Conservation (phyloP, 75 land plant species). For the Picea glauca region DNA sequence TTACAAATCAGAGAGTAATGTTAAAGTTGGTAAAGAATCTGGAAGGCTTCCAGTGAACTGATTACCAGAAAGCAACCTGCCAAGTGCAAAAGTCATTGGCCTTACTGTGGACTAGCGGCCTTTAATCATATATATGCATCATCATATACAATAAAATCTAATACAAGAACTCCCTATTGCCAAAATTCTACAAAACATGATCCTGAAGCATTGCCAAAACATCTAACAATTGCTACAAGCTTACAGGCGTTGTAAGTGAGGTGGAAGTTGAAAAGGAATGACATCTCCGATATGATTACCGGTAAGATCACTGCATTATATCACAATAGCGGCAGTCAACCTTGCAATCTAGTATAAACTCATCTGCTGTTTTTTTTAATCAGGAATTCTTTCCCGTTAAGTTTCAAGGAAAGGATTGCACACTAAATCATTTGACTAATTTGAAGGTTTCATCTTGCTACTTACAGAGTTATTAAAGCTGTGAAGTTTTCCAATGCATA, state of each 20-base stretch:
- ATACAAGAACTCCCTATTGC: background rate
- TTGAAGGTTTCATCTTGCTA: background rate
- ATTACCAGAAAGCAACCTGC: constrained; percentile 18
- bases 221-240: constrained; percentile 1
- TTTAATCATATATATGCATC: background rate
- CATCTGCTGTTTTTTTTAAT: background rate
- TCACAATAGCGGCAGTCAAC: background rate
- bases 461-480: constrained; percentile 54
- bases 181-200: constrained; percentile 1
- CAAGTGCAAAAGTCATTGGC: background rate
- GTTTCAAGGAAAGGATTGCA: constrained; percentile 1
- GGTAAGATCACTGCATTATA: constrained; percentile 27
- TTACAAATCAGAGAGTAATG: constrained; percentile 16
- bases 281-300: constrained; percentile 21
- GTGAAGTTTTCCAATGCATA: constrained; percentile 29
- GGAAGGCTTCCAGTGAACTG: constrained; percentile 27
- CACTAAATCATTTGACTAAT: background rate
- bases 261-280: constrained; percentile 36
- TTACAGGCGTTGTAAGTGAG: constrained; percentile 27
- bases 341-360: background rate
- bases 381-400: background rate
- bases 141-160: background rate
- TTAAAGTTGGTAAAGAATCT: constrained; percentile 21
- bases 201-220: background rate
- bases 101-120: background rate